Evolutionary conservation across 2,329 filamentous ascomycete species (phyloP).

Genomic region (Clarireedia monteithiana): DNA sequence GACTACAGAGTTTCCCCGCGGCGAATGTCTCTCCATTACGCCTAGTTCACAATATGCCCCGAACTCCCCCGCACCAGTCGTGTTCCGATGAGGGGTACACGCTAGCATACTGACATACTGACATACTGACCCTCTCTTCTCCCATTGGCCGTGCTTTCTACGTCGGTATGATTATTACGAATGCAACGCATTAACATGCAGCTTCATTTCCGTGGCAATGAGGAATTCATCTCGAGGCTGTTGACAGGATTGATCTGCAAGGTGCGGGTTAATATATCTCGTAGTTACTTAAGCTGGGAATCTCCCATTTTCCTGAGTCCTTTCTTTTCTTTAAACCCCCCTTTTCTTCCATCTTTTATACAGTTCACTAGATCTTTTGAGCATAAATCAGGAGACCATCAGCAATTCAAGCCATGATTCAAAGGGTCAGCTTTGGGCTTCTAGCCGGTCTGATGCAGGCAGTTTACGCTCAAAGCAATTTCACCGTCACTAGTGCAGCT

Average conservation of each 20-base stretch:
- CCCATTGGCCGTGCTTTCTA: background rate
- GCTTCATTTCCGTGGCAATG: slow-evolving; percentile 2
- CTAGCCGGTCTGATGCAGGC: background rate
- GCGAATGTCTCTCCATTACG: no score
- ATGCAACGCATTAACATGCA: background rate
- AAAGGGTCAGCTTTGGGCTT: background rate
- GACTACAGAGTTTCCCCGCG: no score
- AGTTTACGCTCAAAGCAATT: slow-evolving; percentile 6
- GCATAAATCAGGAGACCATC: background rate
- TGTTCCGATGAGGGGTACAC: background rate
- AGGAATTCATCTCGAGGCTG: background rate
- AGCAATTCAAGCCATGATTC: background rate
- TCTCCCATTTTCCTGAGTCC: background rate
- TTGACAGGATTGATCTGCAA: background rate
- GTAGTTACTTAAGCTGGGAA: background rate
- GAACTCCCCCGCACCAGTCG: background rate
- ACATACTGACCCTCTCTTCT: background rate
- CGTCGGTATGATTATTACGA: slow-evolving; percentile 2
- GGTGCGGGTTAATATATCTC: background rate
- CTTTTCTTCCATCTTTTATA: no score
- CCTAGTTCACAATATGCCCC: background rate
- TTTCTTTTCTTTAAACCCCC: no score
- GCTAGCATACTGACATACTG: background rate
- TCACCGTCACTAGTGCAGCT: slow-evolving; percentile 3
- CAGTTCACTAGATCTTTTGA: background rate